Evolutionary conservation across 306 rosid genomes (phyloP).

Genomic region (Neltuma alba): DNA sequence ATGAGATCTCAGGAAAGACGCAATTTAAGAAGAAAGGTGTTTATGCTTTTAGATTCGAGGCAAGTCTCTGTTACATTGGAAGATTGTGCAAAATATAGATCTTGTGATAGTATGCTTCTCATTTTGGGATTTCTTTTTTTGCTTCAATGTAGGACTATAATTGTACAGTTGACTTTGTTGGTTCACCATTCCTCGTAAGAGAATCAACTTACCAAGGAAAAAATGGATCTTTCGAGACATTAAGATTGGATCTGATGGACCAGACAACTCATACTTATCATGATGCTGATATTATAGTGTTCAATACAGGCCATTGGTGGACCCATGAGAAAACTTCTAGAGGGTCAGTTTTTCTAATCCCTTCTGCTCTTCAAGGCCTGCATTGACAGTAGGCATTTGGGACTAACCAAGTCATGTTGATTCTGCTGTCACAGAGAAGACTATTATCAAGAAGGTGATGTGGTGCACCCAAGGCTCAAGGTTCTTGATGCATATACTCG

Average conservation of each 20-base stretch:
- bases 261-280: constrained; percentile 60
- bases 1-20: constrained; percentile 79
- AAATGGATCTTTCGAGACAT: constrained; percentile 74
- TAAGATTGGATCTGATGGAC: constrained; percentile 95
- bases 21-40: constrained; percentile 83
- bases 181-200: constrained; percentile 83
- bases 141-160: constrained; percentile 69
- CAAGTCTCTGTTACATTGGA: constrained; percentile 41
- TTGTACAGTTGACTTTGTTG: constrained; percentile 84
- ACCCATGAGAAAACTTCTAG: constrained; percentile 92
- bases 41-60: constrained; percentile 91
- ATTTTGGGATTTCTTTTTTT: constrained; percentile 16
- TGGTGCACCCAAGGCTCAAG: constrained; percentile 75
- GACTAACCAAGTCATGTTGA: constrained; percentile 14
- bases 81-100: neutral
- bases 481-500: constrained; percentile 76
- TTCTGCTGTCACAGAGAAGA: constrained; percentile 63
- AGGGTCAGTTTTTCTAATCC: constrained; percentile 58
- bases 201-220: constrained; percentile 64
- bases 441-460: constrained; percentile 92
- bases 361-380: constrained; percentile 13
- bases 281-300: constrained; percentile 84
- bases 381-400: neutral
- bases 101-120: neutral
- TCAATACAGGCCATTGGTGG: constrained; percentile 99